Evolutionary conservation across 2,329 filamentous ascomycete genomes (phyloP), one percentile per base, ranked within the genome.

Genomic region (Talaromyces sp.): DNA sequence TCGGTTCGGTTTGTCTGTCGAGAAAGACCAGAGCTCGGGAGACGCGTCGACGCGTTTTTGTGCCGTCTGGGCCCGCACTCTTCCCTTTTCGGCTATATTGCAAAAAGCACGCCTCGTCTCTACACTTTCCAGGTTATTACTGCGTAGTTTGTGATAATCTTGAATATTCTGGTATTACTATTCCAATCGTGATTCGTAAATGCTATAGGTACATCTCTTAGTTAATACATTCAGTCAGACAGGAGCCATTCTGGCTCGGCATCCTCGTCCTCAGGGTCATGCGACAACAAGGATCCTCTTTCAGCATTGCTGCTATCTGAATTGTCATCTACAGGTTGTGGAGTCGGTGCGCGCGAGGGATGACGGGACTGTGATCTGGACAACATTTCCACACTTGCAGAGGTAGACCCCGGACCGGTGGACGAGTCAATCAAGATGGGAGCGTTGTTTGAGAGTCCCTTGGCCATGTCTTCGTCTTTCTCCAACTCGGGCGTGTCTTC

Each of bases 221-320:
- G 2, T 35, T 10, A 46, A 46, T 46, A 12, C 10, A 57, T 2
- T 61, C 64, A 71, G 65, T 74, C 71, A 57, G 67, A 77, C 64
- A 81, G 71, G 54, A 88, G 69, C 85, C 85, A 88, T 50, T 87
- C 84, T 3, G 85, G 85, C 63, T 87, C 84, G 2, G 84, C 84
- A 68, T 87, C 85, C 55, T 86, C 83, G 65, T 88, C 85, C 32
- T 87, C 85, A 0, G 85, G 85, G 65, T 88, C 85, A 65, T 87
- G 81, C 1, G 84, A 83, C 8, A 84, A 71, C 53, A 86, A 68
- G 5, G 83, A 85, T 0, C 77, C 80, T 46, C 74, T 70, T 41
- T 84, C 80, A 19, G 73, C 70, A 54, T 35, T 35, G 12, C 76
- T 70, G 50, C 66, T 72, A 59, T 68, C 71, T 26, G 68, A 68